Percentiles rank a stretch among this genome's conserved stretches.
phyloP scores from a whole-genome alignment of 2,329 filamentous ascomycete species.

The Monosporascus ibericus region DNA sequence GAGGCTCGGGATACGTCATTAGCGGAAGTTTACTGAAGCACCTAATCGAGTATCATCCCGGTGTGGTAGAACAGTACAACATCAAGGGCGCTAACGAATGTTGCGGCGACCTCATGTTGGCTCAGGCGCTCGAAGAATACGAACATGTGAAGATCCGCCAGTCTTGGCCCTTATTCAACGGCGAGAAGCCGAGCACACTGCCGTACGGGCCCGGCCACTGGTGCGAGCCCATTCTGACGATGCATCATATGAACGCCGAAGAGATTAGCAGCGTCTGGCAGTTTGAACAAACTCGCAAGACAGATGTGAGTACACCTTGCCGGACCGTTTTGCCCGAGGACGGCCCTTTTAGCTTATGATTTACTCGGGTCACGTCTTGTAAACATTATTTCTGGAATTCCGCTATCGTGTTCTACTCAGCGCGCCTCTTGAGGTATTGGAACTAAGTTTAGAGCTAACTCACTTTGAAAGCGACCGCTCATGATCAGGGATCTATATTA shows the following conservation, averaged over 20 bases:
- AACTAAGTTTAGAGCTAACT: conserved; percentile 8
- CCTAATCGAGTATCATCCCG: conserved; percentile 36
- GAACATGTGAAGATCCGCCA: conserved; percentile 36
- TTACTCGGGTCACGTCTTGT: not conserved
- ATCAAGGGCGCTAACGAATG: conserved; percentile 36
- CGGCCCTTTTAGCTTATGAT: too few relatives aligned
- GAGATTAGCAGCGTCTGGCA: conserved; percentile 48
- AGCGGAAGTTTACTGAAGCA: conserved; percentile 45
- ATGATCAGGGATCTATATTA: conserved; percentile 45
- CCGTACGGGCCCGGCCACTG: conserved; percentile 43
- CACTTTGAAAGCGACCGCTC: conserved; percentile 30
- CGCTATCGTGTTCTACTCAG: not conserved
- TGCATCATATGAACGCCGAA: conserved; percentile 49
- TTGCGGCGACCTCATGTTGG: conserved; percentile 48
- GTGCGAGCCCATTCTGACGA: conserved; percentile 52
- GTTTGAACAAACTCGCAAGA: conserved; percentile 43
- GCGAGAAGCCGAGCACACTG: conserved; percentile 46
- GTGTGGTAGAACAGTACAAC: conserved; percentile 42
- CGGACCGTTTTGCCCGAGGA: not conserved
- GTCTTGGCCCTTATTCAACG: conserved; percentile 48
- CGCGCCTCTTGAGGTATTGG: not conserved
- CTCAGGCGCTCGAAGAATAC: conserved; percentile 40
- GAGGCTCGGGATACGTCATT: conserved; percentile 52
- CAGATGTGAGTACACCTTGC: conserved; percentile 27
- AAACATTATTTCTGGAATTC: not conserved